Percentiles rank a stretch among this genome's conserved stretches.
Conservation (phyloP, 371 early-diverging fungal genomes). For the Rhizopus stolonifer region DNA sequence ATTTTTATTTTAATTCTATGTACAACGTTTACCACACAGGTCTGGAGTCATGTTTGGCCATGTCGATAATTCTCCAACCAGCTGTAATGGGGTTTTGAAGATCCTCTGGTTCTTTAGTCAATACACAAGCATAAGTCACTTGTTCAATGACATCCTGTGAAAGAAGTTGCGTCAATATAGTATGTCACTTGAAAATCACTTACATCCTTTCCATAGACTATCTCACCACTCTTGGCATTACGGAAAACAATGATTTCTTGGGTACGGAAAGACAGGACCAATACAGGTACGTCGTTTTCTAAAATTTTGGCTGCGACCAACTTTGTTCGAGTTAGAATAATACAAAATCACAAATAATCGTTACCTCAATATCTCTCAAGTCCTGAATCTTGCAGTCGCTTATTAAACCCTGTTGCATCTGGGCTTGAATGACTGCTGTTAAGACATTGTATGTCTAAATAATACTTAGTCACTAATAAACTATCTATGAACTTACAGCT, state of each 20-base stretch:
- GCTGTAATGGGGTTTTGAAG: conserved; percentile 83
- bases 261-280: conserved; percentile 88
- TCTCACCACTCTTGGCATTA: conserved; percentile 78
- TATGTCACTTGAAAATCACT: background rate
- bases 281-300: conserved; percentile 89
- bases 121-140: conserved; percentile 82
- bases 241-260: conserved; percentile 95
- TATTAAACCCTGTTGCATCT: conserved; percentile 82
- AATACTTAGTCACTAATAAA: background rate
- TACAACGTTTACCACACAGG: conserved; percentile 56
- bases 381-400: conserved; percentile 94
- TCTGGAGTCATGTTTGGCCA: conserved; percentile 79
- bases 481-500: conserved; percentile 56
- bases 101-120: conserved; percentile 87
- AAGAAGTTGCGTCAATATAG: background rate
- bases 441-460: conserved; percentile 83
- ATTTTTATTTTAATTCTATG: background rate
- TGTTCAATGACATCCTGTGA: conserved; percentile 82
- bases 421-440: conserved; percentile 82
- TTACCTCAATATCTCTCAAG: conserved; percentile 84
- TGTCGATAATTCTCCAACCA: conserved; percentile 92
- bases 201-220: conserved; percentile 83
- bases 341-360: background rate
- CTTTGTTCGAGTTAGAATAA: conserved; percentile 15
- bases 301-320: conserved; percentile 82